Percentiles rank a stretch among this genome's conserved stretches.
Conservation (phyloP, 2,329 filamentous ascomycete species). For the Pestalotiopsis sp. region DNA sequence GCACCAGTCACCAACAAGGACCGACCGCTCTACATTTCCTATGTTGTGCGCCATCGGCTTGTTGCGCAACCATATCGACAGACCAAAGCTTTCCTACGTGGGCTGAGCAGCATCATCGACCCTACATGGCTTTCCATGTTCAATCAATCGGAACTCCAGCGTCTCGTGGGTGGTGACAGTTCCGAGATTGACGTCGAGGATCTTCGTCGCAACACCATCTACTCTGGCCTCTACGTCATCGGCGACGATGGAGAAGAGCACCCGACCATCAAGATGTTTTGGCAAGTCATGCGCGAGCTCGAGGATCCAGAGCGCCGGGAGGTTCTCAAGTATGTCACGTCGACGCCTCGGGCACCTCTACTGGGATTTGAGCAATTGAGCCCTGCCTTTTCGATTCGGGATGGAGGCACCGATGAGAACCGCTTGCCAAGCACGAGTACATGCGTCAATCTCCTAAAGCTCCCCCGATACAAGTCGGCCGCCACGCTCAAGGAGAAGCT, state of each 20-base stretch:
- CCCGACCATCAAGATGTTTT: conserved; percentile 83
- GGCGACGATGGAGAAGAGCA: conserved; percentile 91
- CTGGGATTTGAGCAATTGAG: conserved; percentile 86
- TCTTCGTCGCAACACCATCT: conserved; percentile 79
- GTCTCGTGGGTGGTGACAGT: conserved; percentile 85
- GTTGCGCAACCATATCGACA: conserved; percentile 79
- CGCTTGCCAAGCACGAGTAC: conserved; percentile 92
- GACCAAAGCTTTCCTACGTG: conserved; percentile 84
- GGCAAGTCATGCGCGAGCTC: conserved; percentile 82
- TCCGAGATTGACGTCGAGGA: conserved; percentile 87
- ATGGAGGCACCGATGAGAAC: conserved; percentile 75
- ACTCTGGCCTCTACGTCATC: conserved; percentile 85
- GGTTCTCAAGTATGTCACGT: conserved; percentile 94
- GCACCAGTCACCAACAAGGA: conserved; percentile 88
- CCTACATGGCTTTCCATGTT: conserved; percentile 98
- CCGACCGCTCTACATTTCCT: conserved; percentile 89
- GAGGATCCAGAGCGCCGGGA: conserved; percentile 78
- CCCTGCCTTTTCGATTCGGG: conserved; percentile 87
- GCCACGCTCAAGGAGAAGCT: conserved; percentile 75
- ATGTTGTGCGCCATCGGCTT: conserved; percentile 85
- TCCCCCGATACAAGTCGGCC: conserved; percentile 78
- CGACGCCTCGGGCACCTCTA: conserved; percentile 85
- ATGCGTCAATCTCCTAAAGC: conserved; percentile 91
- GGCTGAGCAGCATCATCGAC: conserved; percentile 85
- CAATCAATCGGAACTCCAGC: conserved; percentile 93